Evolutionary conservation across 257 asterid species (phyloP).

Genomic region (Solanum etuberosum): DNA sequence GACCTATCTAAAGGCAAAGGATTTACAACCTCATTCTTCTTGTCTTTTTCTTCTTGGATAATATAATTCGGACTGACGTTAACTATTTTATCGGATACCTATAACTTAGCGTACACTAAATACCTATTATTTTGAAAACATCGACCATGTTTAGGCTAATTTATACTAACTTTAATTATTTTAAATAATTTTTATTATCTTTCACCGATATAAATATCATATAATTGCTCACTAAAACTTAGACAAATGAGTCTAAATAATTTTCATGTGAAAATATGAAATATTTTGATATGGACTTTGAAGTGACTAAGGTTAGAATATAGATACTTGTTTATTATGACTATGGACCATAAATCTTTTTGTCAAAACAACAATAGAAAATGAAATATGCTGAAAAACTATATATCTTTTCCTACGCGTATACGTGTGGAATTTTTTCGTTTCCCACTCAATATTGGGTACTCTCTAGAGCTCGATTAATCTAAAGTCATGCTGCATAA

Average conservation of each 20-base stretch:
- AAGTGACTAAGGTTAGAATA: background rate
- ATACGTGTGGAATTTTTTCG: background rate
- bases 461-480: background rate
- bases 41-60: background rate
- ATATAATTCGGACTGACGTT: too few species aligned
- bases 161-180: background rate
- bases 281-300: background rate
- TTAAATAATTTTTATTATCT: background rate
- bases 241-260: background rate
- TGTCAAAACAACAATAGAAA: background rate
- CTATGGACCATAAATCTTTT: background rate
- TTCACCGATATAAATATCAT: background rate
- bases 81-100: background rate
- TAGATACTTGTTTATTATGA: background rate
- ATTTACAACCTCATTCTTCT: background rate
- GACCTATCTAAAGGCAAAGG: background rate
- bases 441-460: background rate
- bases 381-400: background rate
- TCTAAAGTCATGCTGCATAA: background rate
- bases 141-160: accelerated
- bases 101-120: background rate
- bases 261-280: background rate
- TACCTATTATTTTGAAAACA: background rate
- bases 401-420: background rate
- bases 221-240: background rate